Base-by-base conservation (phyloP, 176 grass and related monocot species). In the Leersia perrieri region DNA sequence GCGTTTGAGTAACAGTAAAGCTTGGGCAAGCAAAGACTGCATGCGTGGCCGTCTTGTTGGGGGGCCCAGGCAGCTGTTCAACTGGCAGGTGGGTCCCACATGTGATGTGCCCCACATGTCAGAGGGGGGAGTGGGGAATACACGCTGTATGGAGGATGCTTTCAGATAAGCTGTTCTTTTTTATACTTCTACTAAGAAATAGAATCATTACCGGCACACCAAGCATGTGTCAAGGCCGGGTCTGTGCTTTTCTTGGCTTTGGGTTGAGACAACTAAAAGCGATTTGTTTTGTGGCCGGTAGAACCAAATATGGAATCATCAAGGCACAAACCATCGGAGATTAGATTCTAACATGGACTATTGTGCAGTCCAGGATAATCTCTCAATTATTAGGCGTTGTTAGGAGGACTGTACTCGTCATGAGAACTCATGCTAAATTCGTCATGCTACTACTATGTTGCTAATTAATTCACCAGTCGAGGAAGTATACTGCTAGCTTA, bases 1-100 rank as follows among this genome's bases (percentile, higher is more conserved):
- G 63, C 82, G 71, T 81, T 89, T 81, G 87, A 71, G 77, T 85
- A 34, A 66, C 65, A 81, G 87, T 89, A 85, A 85, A 89, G 87
- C 61, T 85, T 45, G 5, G 33, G 87, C 82, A 57, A 57, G 20
- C 51, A 57, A 89, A 80, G 32, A 34, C 13, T 40, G 30, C 41
- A 16, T 7, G 7, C 5, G 47, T 51, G 47, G 47, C 11, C 27
- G 32, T 22, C 47, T 60, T 11, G 18, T 11, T 12, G 8, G 15
- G 74, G 8, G 15, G 74, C 13, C 23, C 13, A 0, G 65, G 5
- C 35, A 10, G 15, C 6, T 0, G 6, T 22, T 13, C 16, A 11
- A 28, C 78, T 82, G 86, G 2, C 42, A 7, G 12, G 86, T 55
- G 73, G 86, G 49, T 4, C 66, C 55, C 9, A 32, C 3, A 26